phyloP scores from a whole-genome alignment of 2,329 filamentous ascomycete genomes.

The Davidsoniella australis region DNA sequence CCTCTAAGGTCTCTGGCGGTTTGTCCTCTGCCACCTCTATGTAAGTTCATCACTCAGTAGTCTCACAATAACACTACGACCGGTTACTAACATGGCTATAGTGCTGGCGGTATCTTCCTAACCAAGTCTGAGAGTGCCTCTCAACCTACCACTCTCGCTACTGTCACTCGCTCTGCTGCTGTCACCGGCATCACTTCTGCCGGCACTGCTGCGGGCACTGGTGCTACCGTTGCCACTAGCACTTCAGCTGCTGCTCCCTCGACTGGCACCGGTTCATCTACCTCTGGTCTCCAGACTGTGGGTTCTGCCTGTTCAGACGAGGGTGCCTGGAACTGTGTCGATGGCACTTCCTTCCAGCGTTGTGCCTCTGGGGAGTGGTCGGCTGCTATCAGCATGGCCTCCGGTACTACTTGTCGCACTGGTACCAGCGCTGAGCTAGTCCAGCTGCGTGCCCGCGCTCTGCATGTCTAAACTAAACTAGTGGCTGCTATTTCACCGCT shows the following conservation, averaged over 20 bases:
- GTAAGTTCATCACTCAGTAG: neutral
- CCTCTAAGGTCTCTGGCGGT: constrained; percentile 13
- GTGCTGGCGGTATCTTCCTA: constrained; percentile 28
- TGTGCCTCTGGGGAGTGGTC: constrained; percentile 44
- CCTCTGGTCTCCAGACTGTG: constrained; percentile 18
- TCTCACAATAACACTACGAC: neutral
- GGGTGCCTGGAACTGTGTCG: constrained; percentile 40
- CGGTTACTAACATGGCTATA: constrained; percentile 12
- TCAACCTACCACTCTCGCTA: constrained; percentile 16
- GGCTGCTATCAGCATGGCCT: constrained; percentile 28
- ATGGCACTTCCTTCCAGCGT: constrained; percentile 39
- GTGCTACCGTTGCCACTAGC: constrained; percentile 15
- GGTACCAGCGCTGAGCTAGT: constrained; percentile 14
- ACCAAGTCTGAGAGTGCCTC: constrained; percentile 15
- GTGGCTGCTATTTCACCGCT: no score
- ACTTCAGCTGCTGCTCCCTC: constrained; percentile 15
- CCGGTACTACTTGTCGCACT: constrained; percentile 33
- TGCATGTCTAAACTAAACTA: neutral
- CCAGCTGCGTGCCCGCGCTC: neutral
- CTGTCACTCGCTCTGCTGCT: constrained; percentile 13
- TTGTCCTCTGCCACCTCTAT: constrained; percentile 17
- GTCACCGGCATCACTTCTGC: constrained; percentile 25
- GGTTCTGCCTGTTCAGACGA: constrained; percentile 32
- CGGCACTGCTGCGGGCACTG: constrained; percentile 10
- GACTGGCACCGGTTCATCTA: constrained; percentile 12